Evolutionary conservation across 2,329 filamentous ascomycete species (phyloP), one percentile per base, ranked within the genome.

Genomic region (Arthrobotrys musiformis): DNA sequence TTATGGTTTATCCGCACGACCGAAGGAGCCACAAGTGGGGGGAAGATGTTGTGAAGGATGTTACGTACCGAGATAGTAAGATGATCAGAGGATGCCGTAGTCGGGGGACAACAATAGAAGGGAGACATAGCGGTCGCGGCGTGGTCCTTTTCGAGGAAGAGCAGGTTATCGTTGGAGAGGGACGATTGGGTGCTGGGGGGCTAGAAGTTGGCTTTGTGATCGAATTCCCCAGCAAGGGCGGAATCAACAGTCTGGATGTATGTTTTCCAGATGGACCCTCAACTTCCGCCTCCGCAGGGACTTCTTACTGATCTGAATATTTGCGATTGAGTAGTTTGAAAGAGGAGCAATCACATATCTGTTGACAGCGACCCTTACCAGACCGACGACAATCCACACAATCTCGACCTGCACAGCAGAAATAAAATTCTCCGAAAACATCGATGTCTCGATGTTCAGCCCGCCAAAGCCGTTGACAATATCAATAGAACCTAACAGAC

Each of bases 171-270:
- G 93, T 92, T 81, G 92, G 92, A 22, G 91, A 94, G 81, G 92
- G 92, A 13, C 88, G 90, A 80, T 85, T 95, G 37, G 90, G 91
- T 62, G 87, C 91, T 54, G 91, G 91, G 42, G 88, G 89, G 80
- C 94, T 93, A 82, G 90, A 93, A 83, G 95, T 95, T 83, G 90
- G 91, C 76, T 93, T 93, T 80, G 89, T 92, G 81, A 84, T 93
- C 78, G 85, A 90, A 70, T 74, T 79, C 46, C 91, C 91, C 1
- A 85, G 87, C 60, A 88, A 89, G 80, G 88, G 88, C 4, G 84
- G 95, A 73, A 92, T 92, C n/a, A 97, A 93, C 84, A 97, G 94
- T 83, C 94, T 99, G 82, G 94, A 97, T 85, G 94, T 97, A 88
- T 82, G 92, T 86, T 56, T 46, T 56, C 24, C 4, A 7, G n/a